Evolutionary conservation across 805 yeast genomes (phyloP).

Genomic region (Candida ulmi): DNA sequence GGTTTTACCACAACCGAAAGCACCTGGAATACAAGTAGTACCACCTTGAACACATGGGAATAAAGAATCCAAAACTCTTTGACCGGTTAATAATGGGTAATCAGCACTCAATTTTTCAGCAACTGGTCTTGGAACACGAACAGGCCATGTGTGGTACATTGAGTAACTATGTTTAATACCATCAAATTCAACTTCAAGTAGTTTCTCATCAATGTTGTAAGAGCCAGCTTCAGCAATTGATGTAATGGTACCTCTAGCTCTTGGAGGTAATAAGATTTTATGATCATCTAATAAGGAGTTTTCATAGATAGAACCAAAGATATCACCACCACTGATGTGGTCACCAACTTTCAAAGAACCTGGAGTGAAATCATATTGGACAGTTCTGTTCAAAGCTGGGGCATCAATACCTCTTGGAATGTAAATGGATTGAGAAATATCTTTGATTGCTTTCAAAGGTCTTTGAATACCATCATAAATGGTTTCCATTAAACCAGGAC

Average conservation of each 20-base stretch:
- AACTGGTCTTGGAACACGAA: conserved; percentile 98
- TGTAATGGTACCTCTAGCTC: conserved; percentile 96
- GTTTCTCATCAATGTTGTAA: conserved; percentile 83
- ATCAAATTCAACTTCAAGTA: conserved; percentile 91
- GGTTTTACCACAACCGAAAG: conserved; percentile 99
- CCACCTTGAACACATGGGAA: conserved; percentile 99
- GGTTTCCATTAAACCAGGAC: conserved; percentile 99
- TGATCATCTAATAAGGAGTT: conserved; percentile 90
- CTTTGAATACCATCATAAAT: conserved; percentile 99
- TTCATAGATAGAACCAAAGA: conserved; percentile 89
- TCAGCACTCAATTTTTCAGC: conserved; percentile 91
- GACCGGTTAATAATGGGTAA: conserved; percentile 95
- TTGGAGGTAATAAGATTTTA: conserved; percentile 93
- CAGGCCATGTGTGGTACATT: conserved; percentile 99
- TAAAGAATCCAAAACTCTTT: conserved; percentile 94
- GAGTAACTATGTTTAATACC: conserved; percentile 77
- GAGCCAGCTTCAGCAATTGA: conserved; percentile 86
- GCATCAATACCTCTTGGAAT: conserved; percentile 98
- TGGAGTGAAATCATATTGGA: conserved; percentile 84
- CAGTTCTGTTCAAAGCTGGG: conserved; percentile 84
- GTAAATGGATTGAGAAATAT: conserved; percentile 83
- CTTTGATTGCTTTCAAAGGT: conserved; percentile 91
- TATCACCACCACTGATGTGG: conserved; percentile 97
- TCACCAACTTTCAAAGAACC: conserved; percentile 81
- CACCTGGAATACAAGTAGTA: conserved; percentile 99